Base-by-base conservation (phyloP, 805 yeast genomes). In the Sugiyamaella americana region DNA sequence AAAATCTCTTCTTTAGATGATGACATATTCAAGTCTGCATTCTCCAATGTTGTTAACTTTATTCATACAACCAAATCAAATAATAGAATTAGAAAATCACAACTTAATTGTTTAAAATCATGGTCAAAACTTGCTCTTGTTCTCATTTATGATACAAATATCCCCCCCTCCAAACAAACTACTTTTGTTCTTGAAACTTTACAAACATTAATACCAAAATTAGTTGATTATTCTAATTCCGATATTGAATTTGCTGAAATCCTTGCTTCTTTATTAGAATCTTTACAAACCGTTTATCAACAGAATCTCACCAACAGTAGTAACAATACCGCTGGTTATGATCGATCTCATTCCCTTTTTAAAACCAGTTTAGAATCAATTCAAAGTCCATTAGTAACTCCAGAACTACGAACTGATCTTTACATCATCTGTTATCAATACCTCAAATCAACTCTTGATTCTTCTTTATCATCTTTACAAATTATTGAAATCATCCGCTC, bases 111-210 rank as follows among this genome's bases (percentile, higher is more conserved):
- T 48, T 66, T 91, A 23, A 87, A 82, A 58, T 76, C 94, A 0
- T 91, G 98, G 98, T 80, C 82, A 19, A 82, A 81, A 54, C 63
- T 89, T 42, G 80, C 87, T 20, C 87, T 87, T 51, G 78, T 87
- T 2, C 65, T 87, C 39, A 79, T 86, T 3, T 71, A 79, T 3
- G 88, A 82, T 61, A 80, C 79, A 6, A 68, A 67, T n/a, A 63
- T 79, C 46, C 63, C 69, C 4, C 58, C 71, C 0, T 57, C 65
- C 5, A 63, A 66, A n/a, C 70, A 82, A 41, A 70, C 79, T 0
- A 74, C 77, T 34, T 83, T 91, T 57, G 79, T 87, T 45, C 65
- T 87, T 17, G 94, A 84, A 54, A 77, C 86, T 2, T 79, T 88
- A 51, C 94, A 87, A 55, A 70, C 76, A 2, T 71, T 87, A 20